phyloP scores from a whole-genome alignment of 805 yeast genomes.

The Lipomyces orientalis region DNA sequence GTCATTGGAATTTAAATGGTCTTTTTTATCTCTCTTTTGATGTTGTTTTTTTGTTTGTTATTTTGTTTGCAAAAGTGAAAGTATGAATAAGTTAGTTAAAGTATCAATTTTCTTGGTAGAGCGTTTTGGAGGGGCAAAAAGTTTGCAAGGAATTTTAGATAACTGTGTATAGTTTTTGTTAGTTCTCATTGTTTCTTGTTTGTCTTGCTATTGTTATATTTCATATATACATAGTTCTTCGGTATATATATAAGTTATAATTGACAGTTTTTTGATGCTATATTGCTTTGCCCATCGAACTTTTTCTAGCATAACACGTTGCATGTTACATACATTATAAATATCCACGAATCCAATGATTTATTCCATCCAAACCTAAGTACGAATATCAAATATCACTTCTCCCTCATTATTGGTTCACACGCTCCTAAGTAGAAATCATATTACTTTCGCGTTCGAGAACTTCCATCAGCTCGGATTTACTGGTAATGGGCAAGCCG shows the following conservation, averaged over 20 bases:
- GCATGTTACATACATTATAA: background rate
- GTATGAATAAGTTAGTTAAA: background rate
- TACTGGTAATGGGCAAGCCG: slow-evolving; percentile 27
- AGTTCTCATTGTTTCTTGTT: background rate
- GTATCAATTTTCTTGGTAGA: background rate
- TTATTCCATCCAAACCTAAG: background rate
- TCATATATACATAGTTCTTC: slow-evolving; percentile 1
- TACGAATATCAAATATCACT: background rate
- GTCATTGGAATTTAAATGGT: background rate
- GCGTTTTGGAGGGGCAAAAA: slow-evolving; percentile 1
- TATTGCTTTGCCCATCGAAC: background rate
- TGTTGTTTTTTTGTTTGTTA: too few relatives aligned
- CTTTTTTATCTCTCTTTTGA: background rate
- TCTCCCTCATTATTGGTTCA: background rate
- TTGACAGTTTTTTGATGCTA: background rate
- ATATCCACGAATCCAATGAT: background rate
- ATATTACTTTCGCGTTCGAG: slow-evolving; percentile 6
- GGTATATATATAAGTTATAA: background rate
- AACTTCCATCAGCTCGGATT: slow-evolving; percentile 14
- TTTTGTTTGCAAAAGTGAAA: background rate
- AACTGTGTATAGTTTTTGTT: background rate
- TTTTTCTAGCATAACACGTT: background rate
- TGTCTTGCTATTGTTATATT: background rate
- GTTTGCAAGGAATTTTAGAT: background rate
- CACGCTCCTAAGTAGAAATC: background rate